These are phyloP conservation scores for Phytophthora pseudosyringae DNA, from an alignment of 352 stramenopile genomes.

Conservation along the genomic window DNA sequence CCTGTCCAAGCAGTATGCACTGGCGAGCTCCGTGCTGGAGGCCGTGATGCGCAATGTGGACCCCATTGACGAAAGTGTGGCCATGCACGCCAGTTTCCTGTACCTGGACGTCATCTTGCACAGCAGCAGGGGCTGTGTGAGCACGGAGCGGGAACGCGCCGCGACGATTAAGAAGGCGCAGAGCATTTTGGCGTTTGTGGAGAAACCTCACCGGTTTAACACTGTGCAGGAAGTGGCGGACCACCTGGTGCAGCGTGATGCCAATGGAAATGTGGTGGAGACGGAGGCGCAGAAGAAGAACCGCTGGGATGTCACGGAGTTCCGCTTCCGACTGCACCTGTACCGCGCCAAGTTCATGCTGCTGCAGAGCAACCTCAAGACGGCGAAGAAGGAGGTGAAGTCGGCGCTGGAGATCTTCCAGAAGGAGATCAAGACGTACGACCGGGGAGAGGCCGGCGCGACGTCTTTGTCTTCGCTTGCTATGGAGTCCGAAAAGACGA, in stretches of 20 bases:
- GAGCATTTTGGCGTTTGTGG: conserved; percentile 88
- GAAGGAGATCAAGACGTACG: conserved; percentile 85
- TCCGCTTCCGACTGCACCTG: conserved; percentile 91
- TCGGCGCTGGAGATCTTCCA: conserved; percentile 94
- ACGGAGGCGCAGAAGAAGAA: conserved; percentile 68
- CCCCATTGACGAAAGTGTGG: conserved; percentile 90
- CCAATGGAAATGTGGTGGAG: conserved; percentile 44
- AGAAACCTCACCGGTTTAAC: conserved; percentile 92
- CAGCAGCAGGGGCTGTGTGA: conserved; percentile 85
- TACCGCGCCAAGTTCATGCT: conserved; percentile 94
- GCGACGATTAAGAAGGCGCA: conserved; percentile 86
- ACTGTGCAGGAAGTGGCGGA: conserved; percentile 59
- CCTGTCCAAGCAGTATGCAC: conserved; percentile 91
- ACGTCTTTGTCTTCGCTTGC: conserved; percentile 26
- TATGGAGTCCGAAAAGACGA: conserved; percentile 74
- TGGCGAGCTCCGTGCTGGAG: conserved; percentile 86
- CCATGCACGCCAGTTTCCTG: conserved; percentile 94
- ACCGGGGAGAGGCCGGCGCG: conserved; percentile 20
- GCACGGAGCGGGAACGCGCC: conserved; percentile 71
- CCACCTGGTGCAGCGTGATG: conserved; percentile 40
- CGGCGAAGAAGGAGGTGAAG: conserved; percentile 94
- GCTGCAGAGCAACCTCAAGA: conserved; percentile 87
- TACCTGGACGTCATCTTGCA: conserved; percentile 93
- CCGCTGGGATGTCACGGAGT: conserved; percentile 80
- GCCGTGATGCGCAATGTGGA: conserved; percentile 90